Conservation (phyloP, 1,139 yeast genomes). For the Magnusiomyces suaveolens region DNA sequence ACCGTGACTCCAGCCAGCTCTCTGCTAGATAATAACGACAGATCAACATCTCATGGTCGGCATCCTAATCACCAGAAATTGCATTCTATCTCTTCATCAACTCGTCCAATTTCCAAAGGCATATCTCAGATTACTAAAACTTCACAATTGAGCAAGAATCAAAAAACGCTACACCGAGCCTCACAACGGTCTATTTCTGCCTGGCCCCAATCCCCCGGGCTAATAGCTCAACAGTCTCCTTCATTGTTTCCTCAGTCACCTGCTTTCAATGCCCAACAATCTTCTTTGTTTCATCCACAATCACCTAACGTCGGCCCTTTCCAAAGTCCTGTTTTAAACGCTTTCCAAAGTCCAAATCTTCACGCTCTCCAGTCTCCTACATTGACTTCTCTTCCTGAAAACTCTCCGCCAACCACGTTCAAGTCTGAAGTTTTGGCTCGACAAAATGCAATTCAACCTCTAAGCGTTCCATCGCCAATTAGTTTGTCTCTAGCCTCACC, state of each 20-base stretch:
- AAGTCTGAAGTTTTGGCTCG: not conserved
- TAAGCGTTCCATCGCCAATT: not conserved
- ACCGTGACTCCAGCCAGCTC: too few relatives aligned
- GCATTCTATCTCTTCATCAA: not conserved
- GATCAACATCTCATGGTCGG: too few relatives aligned
- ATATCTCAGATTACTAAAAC: not conserved
- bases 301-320: not conserved
- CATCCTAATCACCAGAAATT: not conserved
- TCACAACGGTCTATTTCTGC: not conserved
- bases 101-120: not conserved
- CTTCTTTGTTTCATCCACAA: not conserved
- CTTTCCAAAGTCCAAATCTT: not conserved
- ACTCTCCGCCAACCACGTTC: not conserved
- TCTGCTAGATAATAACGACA: too few relatives aligned
- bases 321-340: not conserved
- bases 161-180: not conserved
- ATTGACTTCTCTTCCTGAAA: not conserved
- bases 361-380: not conserved
- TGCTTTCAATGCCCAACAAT: not conserved
- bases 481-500: not conserved
- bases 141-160: not conserved
- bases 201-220: not conserved
- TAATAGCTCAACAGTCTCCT: not conserved
- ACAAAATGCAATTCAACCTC: not conserved
- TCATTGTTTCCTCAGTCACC: not conserved